phyloP scores from a whole-genome alignment of 2,329 filamentous ascomycete species.

The Neoarthrinium moseri region DNA sequence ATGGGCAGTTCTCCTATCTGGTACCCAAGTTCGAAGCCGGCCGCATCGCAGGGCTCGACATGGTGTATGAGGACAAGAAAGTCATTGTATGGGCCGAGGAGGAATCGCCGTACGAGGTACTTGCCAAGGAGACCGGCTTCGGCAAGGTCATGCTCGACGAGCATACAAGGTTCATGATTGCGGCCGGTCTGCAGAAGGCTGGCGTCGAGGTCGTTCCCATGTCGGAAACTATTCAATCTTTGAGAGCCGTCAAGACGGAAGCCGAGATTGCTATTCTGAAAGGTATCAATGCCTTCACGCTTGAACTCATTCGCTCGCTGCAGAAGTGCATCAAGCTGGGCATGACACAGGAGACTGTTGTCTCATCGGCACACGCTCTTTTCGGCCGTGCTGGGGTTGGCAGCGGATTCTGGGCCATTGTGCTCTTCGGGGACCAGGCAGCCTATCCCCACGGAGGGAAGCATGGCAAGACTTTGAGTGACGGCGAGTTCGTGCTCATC shows the following conservation, averaged over 20 bases:
- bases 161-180: conserved; percentile 27
- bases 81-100: conserved; percentile 27
- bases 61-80: conserved; percentile 23
- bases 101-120: conserved; percentile 22
- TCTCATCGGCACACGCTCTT: conserved; percentile 16
- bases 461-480: conserved; percentile 20
- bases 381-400: conserved; percentile 24
- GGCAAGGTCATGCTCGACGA: conserved; percentile 27
- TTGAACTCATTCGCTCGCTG: conserved; percentile 23
- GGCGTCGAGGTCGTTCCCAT: conserved; percentile 27
- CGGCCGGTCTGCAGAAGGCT: conserved; percentile 21
- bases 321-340: conserved; percentile 24
- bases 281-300: conserved; percentile 27
- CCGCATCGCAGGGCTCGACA: conserved; percentile 25
- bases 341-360: conserved; percentile 23
- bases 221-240: conserved; percentile 21
- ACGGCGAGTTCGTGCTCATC: conserved; percentile 26
- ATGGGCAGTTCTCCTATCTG: conserved; percentile 24
- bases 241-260: conserved; percentile 25
- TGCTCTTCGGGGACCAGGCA: conserved; percentile 27
- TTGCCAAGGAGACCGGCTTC: conserved; percentile 18
- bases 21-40: conserved; percentile 28
- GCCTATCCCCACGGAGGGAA: conserved; percentile 28
- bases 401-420: conserved; percentile 25
- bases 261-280: conserved; percentile 24